These are phyloP conservation scores for Cladosporium sp. DNA, from an alignment of 2,329 filamentous ascomycete genomes.

Conservation along the genomic window DNA sequence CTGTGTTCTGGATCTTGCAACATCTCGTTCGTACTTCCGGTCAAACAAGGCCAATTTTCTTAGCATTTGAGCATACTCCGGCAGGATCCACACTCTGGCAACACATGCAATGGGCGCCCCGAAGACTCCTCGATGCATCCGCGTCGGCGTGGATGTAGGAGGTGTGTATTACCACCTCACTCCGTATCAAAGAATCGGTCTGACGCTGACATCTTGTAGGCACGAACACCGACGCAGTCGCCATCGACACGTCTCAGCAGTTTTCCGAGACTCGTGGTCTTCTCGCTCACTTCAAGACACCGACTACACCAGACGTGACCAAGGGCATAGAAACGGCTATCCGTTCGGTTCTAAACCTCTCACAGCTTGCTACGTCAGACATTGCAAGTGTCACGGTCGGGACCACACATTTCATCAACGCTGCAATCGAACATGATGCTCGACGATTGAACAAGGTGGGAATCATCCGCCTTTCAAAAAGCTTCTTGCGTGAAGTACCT, in stretches of 20 bases:
- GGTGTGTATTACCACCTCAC: constrained; percentile 23
- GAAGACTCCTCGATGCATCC: constrained; percentile 20
- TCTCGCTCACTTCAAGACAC: constrained; percentile 35
- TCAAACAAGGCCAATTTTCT: too few species aligned
- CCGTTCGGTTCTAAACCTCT: constrained; percentile 32
- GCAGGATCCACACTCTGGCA: too few species aligned
- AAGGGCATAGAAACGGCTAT: constrained; percentile 39
- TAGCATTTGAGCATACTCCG: too few species aligned
- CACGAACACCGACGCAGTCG: constrained; percentile 34
- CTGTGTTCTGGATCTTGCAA: too few species aligned
- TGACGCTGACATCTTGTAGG: constrained; percentile 15
- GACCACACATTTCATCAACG: not conserved
- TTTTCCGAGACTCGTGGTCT: constrained; percentile 24
- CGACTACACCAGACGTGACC: constrained; percentile 39
- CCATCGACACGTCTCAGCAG: constrained; percentile 28
- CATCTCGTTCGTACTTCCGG: too few species aligned
- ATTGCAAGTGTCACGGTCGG: constrained; percentile 17
- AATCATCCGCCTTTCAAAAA: constrained; percentile 21
- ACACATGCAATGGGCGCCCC: too few species aligned
- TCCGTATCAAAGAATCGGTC: not conserved
- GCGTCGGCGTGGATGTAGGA: constrained; percentile 44
- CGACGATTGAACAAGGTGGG: not conserved
- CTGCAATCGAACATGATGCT: not conserved
- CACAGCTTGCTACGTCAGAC: constrained; percentile 28
- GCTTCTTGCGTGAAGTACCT: constrained; percentile 29